phyloP scores from a whole-genome alignment of 345 rosid species.

The Clausena lansium region DNA sequence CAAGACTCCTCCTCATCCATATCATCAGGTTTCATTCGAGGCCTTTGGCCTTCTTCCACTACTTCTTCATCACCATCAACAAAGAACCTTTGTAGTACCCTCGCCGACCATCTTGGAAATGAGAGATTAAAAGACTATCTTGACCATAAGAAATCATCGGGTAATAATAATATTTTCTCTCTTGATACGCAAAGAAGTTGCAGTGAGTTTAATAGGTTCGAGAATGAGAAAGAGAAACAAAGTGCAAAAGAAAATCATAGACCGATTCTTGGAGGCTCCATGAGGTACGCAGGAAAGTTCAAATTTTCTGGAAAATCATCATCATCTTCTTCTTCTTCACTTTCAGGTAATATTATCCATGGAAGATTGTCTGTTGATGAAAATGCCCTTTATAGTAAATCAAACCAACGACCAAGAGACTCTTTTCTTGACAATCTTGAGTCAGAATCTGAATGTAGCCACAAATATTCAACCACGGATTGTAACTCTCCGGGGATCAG shows the following conservation, averaged over 20 bases:
- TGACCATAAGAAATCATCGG: conserved; percentile 24
- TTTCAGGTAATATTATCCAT: conserved; percentile 22
- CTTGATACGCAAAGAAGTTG: conserved; percentile 38
- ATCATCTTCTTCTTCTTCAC: conserved; percentile 34
- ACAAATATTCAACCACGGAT: conserved; percentile 32
- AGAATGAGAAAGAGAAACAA: conserved; percentile 22
- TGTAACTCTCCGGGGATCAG: conserved; percentile 12
- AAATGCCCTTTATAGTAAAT: conserved; percentile 34
- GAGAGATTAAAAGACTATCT: conserved; percentile 44
- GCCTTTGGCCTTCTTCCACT: conserved; percentile 53
- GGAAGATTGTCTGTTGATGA: conserved; percentile 62
- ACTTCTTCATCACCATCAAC: conserved; percentile 30
- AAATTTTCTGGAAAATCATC: conserved; percentile 42
- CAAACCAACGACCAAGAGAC: conserved; percentile 28
- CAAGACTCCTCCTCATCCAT: conserved; percentile 12
- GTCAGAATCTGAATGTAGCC: conserved; percentile 49
- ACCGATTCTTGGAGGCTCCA: conserved; percentile 52
- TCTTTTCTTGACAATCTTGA: conserved; percentile 27
- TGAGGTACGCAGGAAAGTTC: conserved; percentile 46
- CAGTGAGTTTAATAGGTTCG: conserved; percentile 28
- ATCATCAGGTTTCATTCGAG: conserved; percentile 21
- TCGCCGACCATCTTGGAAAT: conserved; percentile 52
- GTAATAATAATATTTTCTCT: conserved; percentile 5
- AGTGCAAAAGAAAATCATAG: conserved; percentile 50
- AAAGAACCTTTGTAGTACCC: conserved; percentile 32